phyloP scores from a whole-genome alignment of 2,329 filamentous ascomycete genomes.

The Hortaea werneckii region DNA sequence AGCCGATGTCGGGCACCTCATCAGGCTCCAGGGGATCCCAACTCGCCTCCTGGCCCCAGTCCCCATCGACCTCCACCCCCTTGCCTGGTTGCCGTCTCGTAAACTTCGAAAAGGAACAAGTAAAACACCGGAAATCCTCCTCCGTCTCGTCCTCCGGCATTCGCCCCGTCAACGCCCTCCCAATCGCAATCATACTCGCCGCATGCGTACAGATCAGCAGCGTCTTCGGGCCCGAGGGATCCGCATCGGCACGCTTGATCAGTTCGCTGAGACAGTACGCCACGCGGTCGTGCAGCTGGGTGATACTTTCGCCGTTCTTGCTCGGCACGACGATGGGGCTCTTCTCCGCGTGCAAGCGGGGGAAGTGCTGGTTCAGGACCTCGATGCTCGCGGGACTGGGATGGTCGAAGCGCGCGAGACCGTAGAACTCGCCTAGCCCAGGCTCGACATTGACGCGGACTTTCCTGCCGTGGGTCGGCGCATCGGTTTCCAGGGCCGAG shows the following conservation, averaged over 20 bases:
- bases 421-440: slow-evolving; percentile 73
- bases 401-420: slow-evolving; percentile 73
- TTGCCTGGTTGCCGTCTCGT: slow-evolving; percentile 29
- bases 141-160: slow-evolving; percentile 61
- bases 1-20: slow-evolving; percentile 36
- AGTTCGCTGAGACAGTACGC: slow-evolving; percentile 60
- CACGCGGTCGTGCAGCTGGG: slow-evolving; percentile 69
- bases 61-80: background rate
- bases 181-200: slow-evolving; percentile 77
- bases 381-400: slow-evolving; percentile 60
- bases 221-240: slow-evolving; percentile 53
- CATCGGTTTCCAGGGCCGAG: background rate
- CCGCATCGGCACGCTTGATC: slow-evolving; percentile 59
- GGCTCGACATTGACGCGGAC: slow-evolving; percentile 28
- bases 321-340: slow-evolving; percentile 56
- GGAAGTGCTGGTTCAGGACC: slow-evolving; percentile 58
- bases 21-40: slow-evolving; percentile 25
- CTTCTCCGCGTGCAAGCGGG: slow-evolving; percentile 39
- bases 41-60: slow-evolving; percentile 6
- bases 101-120: slow-evolving; percentile 69
- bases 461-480: background rate
- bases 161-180: slow-evolving; percentile 65
- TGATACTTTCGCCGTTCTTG: slow-evolving; percentile 66
- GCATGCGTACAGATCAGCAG: slow-evolving; percentile 83
- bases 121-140: slow-evolving; percentile 79